A percentile compares a stretch with the other conserved stretches of the same genome.
Evolutionary conservation across 2,329 filamentous ascomycete species (phyloP).

Genomic region (Colletotrichum sp.): DNA sequence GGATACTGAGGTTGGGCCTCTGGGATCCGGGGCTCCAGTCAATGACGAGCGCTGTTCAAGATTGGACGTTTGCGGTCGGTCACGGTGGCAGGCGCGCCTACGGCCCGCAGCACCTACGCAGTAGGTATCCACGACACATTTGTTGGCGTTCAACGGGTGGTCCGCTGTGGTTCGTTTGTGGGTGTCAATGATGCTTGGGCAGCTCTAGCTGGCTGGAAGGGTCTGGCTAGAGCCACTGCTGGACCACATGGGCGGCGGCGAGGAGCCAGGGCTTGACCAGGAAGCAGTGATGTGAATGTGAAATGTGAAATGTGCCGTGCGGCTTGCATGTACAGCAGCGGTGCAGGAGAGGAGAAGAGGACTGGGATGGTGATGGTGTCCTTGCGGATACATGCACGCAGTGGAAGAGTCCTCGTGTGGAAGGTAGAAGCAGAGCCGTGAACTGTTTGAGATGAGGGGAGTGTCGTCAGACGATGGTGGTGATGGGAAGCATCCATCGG

Average conservation of each 20-base stretch:
- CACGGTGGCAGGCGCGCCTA: slow-evolving; percentile 7
- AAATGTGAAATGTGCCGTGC: background rate
- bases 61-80: background rate
- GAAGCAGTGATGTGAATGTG: background rate
- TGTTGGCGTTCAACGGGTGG: background rate
- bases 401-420: background rate
- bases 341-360: background rate
- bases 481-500: background rate
- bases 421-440: background rate
- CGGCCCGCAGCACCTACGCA: background rate
- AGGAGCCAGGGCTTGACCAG: background rate
- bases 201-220: slow-evolving; percentile 7
- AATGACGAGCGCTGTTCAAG: background rate
- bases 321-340: background rate
- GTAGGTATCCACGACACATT: background rate
- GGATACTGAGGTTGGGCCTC: background rate
- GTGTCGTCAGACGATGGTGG: background rate
- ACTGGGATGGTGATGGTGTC: background rate
- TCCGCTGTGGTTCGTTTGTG: background rate
- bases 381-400: background rate
- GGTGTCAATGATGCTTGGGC: background rate
- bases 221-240: background rate
- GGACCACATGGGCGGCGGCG: background rate
- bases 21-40: background rate
- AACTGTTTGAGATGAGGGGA: background rate